A percentile compares a stretch with the other conserved stretches of the same genome.
These are phyloP conservation scores for Xylariaceae sp. DNA, from an alignment of 2,329 filamentous ascomycete species.

Conservation along the genomic window DNA sequence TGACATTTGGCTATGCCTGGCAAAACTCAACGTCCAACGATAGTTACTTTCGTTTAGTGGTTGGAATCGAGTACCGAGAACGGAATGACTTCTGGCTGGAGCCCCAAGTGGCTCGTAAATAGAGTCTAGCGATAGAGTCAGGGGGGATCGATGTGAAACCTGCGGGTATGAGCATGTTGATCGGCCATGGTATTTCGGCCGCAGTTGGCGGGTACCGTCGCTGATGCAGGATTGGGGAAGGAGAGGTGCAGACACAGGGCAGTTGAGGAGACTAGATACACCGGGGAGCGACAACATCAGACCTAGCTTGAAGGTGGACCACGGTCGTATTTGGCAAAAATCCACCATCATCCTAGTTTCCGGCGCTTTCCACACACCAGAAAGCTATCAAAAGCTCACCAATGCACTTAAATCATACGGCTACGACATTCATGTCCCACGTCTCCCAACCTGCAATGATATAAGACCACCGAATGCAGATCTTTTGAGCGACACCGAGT, in stretches of 20 bases:
- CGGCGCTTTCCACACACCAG: slow-evolving; percentile 18
- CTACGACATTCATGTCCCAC: slow-evolving; percentile 19
- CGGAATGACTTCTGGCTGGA: too few species aligned
- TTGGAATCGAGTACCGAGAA: too few species aligned
- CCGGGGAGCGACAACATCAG: slow-evolving; percentile 72
- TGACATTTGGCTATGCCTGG: too few species aligned
- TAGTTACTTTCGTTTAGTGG: too few species aligned
- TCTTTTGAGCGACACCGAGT: slow-evolving; percentile 18
- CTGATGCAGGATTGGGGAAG: slow-evolving; percentile 58
- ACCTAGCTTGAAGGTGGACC: slow-evolving; percentile 73
- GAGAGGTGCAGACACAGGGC: slow-evolving; percentile 60
- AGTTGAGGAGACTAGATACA: slow-evolving; percentile 69
- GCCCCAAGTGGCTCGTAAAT: too few species aligned
- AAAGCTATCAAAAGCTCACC: slow-evolving; percentile 12
- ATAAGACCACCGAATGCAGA: slow-evolving; percentile 23
- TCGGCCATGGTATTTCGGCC: too few species aligned
- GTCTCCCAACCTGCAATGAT: slow-evolving; percentile 15
- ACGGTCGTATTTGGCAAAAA: slow-evolving; percentile 73
- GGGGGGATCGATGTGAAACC: too few species aligned
- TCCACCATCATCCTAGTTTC: slow-evolving; percentile 14
- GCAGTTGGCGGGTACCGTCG: too few species aligned
- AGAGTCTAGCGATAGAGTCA: too few species aligned
- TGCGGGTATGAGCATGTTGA: too few species aligned
- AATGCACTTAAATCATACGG: slow-evolving; percentile 7
- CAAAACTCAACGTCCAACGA: too few species aligned